phyloP scores from a whole-genome alignment of 371 early-diverging fungal species.

The Mucor lusitanicus region DNA sequence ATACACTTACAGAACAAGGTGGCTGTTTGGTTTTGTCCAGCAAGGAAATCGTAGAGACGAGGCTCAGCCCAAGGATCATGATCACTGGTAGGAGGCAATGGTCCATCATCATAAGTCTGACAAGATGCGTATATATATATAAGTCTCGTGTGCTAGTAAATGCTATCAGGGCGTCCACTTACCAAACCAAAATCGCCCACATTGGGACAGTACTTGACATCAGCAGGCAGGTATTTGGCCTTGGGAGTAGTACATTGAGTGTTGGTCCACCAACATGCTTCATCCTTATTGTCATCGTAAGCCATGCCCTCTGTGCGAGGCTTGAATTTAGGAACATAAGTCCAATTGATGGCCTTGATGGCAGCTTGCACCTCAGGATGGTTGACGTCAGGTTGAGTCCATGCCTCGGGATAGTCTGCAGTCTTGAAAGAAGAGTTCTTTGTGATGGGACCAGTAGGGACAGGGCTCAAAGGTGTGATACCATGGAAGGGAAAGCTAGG shows the following conservation, averaged over 20 bases:
- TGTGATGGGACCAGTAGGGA: slow-evolving; percentile 19
- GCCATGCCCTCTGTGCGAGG: slow-evolving; percentile 1
- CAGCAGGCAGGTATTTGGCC: slow-evolving; percentile 15
- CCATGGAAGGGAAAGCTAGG: slow-evolving; percentile 9
- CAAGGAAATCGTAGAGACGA: slow-evolving; percentile 32
- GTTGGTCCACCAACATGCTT: slow-evolving; percentile 25
- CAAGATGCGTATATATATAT: not conserved
- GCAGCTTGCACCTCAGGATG: slow-evolving; percentile 26
- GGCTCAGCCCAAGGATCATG: slow-evolving; percentile 27
- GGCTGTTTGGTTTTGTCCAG: slow-evolving; percentile 18
- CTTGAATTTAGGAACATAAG: slow-evolving; percentile 14
- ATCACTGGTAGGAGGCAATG: slow-evolving; percentile 14
- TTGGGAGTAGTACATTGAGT: slow-evolving; percentile 21
- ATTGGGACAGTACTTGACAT: slow-evolving; percentile 20
- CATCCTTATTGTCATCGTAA: slow-evolving; percentile 12
- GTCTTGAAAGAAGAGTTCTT: not conserved
- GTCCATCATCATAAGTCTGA: slow-evolving; percentile 35
- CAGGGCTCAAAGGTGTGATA: not conserved
- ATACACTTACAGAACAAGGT: slow-evolving; percentile 29
- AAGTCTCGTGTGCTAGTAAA: not conserved
- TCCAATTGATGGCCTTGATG: slow-evolving; percentile 23
- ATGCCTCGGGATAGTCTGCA: slow-evolving; percentile 10
- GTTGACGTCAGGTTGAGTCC: slow-evolving; percentile 8
- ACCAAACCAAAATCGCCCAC: slow-evolving; percentile 27
- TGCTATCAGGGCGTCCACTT: not conserved